Conservation (phyloP, 108 stramenopile genomes). For the Nannochloropsis granulata region DNA sequence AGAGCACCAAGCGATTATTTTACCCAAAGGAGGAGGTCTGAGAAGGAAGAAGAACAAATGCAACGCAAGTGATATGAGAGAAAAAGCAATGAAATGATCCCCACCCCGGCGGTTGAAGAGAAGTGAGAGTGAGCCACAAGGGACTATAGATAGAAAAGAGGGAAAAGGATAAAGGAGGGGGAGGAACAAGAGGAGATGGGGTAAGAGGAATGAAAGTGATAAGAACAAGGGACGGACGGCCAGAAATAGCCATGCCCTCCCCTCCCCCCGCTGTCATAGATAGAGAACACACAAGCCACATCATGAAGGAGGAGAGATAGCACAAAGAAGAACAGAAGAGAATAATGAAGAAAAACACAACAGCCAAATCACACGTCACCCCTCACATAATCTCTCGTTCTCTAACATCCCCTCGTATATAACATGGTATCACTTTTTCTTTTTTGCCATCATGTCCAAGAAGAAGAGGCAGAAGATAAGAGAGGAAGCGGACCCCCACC, state of each 20-base stretch:
- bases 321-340: neutral
- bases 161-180: neutral
- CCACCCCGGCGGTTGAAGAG: neutral
- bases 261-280: neutral
- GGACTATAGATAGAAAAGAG: neutral
- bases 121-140: neutral
- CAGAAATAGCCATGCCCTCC: neutral
- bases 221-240: neutral
- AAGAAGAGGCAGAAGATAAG: no score
- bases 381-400: no score
- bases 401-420: no score
- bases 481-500: no score
- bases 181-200: neutral
- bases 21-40: neutral
- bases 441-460: no score
- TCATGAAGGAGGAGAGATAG: neutral
- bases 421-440: no score
- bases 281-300: neutral
- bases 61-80: neutral
- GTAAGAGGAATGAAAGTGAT: neutral
- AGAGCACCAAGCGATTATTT: no score
- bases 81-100: neutral
- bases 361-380: no score
- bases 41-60: neutral
- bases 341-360: no score